A percentile compares a stretch with the other conserved stretches of the same genome.
Evolutionary conservation across 345 rosid species (phyloP).

Genomic region (Isatis tinctoria): DNA sequence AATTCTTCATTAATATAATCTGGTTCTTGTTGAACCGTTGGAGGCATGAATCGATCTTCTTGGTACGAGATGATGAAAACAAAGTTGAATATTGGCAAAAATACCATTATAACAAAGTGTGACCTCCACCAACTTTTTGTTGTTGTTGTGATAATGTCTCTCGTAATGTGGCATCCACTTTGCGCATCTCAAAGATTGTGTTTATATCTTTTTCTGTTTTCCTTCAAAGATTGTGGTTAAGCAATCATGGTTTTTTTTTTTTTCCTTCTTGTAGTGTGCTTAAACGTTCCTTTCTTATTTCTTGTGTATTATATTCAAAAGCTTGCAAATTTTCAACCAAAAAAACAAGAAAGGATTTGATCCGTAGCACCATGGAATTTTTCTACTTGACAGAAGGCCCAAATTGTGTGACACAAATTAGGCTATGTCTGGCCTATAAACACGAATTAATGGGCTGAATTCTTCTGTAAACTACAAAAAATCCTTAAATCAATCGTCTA

Average conservation of each 20-base stretch:
- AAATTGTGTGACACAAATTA: background rate
- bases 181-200: conserved; percentile 23
- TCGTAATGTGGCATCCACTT: conserved; percentile 29
- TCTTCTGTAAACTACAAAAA: no score
- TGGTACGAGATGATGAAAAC: conserved; percentile 4
- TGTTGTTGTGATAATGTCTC: conserved; percentile 16
- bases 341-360: background rate
- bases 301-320: background rate
- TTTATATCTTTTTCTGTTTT: background rate
- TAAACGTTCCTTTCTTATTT: background rate
- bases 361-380: background rate
- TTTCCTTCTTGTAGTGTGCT: background rate
- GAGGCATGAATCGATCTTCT: background rate
- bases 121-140: conserved; percentile 27
- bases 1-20: background rate
- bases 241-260: background rate
- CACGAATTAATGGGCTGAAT: no score
- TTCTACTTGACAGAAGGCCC: background rate
- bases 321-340: background rate
- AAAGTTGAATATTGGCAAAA: conserved; percentile 9
- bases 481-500: no score
- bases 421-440: background rate
- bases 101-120: conserved; percentile 16
- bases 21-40: conserved; percentile 12
- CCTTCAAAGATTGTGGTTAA: conserved; percentile 29